phyloP scores from a whole-genome alignment of 345 rosid genomes.

The Rhodamnia argentea region DNA sequence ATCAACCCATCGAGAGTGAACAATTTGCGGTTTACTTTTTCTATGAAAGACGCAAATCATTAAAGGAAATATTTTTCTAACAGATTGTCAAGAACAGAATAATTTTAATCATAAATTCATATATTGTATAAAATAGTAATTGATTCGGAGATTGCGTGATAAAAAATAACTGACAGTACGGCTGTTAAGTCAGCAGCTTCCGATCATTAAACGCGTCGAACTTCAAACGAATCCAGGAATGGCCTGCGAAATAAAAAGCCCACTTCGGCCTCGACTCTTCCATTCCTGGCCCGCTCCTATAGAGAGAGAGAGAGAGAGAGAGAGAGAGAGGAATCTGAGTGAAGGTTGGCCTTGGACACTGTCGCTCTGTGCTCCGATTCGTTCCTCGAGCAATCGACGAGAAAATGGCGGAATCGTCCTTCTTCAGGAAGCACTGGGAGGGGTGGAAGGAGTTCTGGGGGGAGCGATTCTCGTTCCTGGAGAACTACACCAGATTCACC shows the following conservation, averaged over 20 bases:
- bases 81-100: no score
- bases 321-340: neutral
- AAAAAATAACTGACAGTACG: no score
- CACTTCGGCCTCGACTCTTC: neutral
- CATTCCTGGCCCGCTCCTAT: neutral
- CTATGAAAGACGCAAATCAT: no score
- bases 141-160: no score
- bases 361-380: neutral
- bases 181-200: no score
- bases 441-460: conserved; percentile 62
- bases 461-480: conserved; percentile 45
- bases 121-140: no score
- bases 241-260: neutral
- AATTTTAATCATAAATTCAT: no score
- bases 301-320: neutral
- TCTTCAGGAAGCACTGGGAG: conserved; percentile 34
- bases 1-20: no score
- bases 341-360: neutral
- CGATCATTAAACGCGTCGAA: no score
- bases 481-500: conserved; percentile 49
- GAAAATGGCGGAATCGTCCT: conserved; percentile 14
- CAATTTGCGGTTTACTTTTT: no score
- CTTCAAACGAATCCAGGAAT: neutral
- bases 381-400: neutral
- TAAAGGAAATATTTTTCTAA: no score